A percentile compares a stretch with the other conserved stretches of the same genome.
These are phyloP conservation scores for Oryza meridionalis DNA, from an alignment of 176 grass and related monocot genomes.

Conservation along the genomic window DNA sequence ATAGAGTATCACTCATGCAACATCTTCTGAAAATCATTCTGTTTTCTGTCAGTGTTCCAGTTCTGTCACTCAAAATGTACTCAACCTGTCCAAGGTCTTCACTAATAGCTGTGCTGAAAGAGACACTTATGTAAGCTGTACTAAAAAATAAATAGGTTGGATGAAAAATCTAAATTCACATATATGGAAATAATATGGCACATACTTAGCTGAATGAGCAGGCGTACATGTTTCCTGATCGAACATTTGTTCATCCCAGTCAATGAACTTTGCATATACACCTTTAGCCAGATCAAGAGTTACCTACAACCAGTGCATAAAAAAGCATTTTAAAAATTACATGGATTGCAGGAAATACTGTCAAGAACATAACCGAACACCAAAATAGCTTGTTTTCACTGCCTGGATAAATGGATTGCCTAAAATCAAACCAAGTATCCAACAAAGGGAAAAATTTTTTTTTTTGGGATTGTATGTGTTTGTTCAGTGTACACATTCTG, in stretches of 20 bases:
- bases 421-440: background rate
- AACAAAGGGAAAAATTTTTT: background rate
- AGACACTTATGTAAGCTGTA: slow-evolving; percentile 49
- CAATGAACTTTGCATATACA: slow-evolving; percentile 93
- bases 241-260: slow-evolving; percentile 96
- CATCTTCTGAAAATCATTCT: slow-evolving; percentile 92
- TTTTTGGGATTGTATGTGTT: background rate
- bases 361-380: background rate
- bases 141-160: slow-evolving; percentile 22
- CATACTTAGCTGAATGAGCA: slow-evolving; percentile 85
- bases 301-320: slow-evolving; percentile 56
- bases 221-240: slow-evolving; percentile 81
- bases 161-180: slow-evolving; percentile 2
- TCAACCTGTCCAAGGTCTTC: slow-evolving; percentile 97
- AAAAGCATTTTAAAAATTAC: slow-evolving; percentile 14
- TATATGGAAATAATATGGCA: background rate
- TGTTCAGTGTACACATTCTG: background rate
- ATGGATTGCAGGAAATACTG: slow-evolving; percentile 7
- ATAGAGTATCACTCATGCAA: slow-evolving; percentile 74
- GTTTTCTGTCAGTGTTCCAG: slow-evolving; percentile 91
- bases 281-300: slow-evolving; percentile 93
- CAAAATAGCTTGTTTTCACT: background rate
- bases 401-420: background rate
- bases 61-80: slow-evolving; percentile 98
- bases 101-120: slow-evolving; percentile 98